These are phyloP conservation scores for Camellia sinensis DNA, from an alignment of 148 eudicot species.

Conservation along the genomic window DNA sequence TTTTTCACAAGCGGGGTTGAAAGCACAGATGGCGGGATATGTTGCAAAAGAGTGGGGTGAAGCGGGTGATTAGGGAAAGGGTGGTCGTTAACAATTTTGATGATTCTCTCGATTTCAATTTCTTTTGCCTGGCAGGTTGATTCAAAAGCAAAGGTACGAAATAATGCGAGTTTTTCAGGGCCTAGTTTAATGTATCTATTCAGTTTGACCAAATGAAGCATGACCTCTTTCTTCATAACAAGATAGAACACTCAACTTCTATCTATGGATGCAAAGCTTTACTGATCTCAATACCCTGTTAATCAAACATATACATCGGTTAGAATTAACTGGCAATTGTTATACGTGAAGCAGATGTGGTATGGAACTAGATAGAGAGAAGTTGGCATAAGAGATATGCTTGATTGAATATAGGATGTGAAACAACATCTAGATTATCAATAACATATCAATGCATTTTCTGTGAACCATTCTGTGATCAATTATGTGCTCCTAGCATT, in stretches of 20 bases:
- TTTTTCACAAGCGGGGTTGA: conserved; percentile 58
- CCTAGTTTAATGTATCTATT: conserved; percentile 10
- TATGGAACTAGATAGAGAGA: no score
- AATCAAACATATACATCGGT: no score
- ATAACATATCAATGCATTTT: no score
- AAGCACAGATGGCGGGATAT: conserved; percentile 40
- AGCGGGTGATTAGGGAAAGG: conserved; percentile 68
- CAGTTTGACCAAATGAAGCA: conserved; percentile 17
- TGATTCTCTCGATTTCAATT: conserved; percentile 41
- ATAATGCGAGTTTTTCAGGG: conserved; percentile 16
- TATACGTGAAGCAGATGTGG: no score
- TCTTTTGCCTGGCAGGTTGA: conserved; percentile 28
- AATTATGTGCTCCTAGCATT: no score
- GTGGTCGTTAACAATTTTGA: conserved; percentile 68
- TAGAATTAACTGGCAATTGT: not conserved
- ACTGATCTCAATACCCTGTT: not conserved
- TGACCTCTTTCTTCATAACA: conserved; percentile 6
- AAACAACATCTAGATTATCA: no score
- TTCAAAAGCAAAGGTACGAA: conserved; percentile 20
- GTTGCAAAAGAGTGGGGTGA: conserved; percentile 45
- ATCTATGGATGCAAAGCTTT: not conserved
- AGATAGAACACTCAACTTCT: not conserved
- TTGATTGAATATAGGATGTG: no score
- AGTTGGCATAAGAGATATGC: no score
- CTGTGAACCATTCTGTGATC: no score